phyloP scores from a whole-genome alignment of 352 stramenopile genomes.

The Blastocystis sp. region DNA sequence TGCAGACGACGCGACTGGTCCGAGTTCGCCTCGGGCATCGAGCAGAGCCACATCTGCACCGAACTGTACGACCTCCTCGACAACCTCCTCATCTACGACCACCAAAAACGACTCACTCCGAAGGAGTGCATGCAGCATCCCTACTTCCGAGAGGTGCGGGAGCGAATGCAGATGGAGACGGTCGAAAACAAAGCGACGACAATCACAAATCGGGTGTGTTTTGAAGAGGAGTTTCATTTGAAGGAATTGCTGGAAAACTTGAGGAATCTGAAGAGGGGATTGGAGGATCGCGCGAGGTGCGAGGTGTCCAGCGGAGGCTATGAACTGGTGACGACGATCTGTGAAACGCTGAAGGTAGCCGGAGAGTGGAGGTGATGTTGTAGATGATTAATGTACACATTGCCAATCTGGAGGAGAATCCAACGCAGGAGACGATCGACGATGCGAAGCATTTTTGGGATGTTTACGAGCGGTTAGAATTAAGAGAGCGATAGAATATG shows the following conservation, averaged over 20 bases:
- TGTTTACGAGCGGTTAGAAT: not conserved
- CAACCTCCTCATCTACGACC: slow-evolving; percentile 73
- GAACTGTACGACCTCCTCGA: slow-evolving; percentile 91
- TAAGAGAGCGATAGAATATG: not conserved
- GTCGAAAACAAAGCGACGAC: not conserved
- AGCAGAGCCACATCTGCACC: slow-evolving; percentile 87
- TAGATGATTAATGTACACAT: not conserved
- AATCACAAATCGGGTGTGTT: not conserved
- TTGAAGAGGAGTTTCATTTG: not conserved
- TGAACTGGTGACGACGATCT: not conserved
- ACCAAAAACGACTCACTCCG: slow-evolving; percentile 88
- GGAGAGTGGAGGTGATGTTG: not conserved
- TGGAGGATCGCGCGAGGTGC: not conserved
- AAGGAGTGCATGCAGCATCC: slow-evolving; percentile 94
- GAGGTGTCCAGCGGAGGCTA: not conserved
- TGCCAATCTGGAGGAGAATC: not conserved
- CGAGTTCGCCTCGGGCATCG: slow-evolving; percentile 93
- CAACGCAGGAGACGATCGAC: not conserved
- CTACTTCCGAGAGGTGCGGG: slow-evolving; percentile 89
- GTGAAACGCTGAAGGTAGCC: not conserved
- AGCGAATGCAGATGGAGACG: slow-evolving; percentile 32
- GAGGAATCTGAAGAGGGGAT: not conserved
- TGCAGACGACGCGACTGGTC: slow-evolving; percentile 96
- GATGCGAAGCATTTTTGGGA: not conserved
- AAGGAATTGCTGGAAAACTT: not conserved